Conservation (phyloP, 768 basidiomycete species). For the Lyophyllum shimeji region DNA sequence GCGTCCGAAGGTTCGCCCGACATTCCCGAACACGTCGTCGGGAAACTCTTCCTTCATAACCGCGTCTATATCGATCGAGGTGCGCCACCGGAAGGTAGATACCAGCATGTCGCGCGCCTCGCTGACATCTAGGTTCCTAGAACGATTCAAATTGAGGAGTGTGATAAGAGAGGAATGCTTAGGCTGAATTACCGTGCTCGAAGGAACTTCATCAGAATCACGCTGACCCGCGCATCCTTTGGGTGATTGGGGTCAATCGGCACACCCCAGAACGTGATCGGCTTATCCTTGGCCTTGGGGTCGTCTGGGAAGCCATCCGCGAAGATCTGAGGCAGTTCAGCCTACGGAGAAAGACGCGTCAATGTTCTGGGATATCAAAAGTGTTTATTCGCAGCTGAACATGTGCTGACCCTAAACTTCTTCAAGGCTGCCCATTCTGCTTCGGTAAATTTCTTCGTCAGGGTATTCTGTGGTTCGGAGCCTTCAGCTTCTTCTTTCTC, state of each 20-base stretch:
- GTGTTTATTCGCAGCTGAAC: not conserved
- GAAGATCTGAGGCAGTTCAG: conserved; percentile 51
- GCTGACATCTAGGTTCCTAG: conserved; percentile 49
- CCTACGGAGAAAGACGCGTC: conserved; percentile 20
- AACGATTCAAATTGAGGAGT: not conserved
- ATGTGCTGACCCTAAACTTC: conserved; percentile 57
- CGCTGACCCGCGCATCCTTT: conserved; percentile 64
- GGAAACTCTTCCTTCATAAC: conserved; percentile 62
- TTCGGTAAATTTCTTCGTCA: conserved; percentile 69
- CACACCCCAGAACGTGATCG: conserved; percentile 73
- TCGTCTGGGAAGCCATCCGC: conserved; percentile 61
- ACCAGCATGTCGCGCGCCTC: conserved; percentile 68
- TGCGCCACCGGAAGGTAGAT: conserved; percentile 69
- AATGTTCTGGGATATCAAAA: not conserved
- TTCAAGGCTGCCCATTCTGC: conserved; percentile 73
- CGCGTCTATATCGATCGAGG: conserved; percentile 61
- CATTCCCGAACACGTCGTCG: conserved; percentile 57
- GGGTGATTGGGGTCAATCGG: conserved; percentile 57
- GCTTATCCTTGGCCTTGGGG: conserved; percentile 44
- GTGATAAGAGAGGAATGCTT: not conserved
- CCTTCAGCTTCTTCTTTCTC: conserved; percentile 20
- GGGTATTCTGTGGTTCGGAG: conserved; percentile 63
- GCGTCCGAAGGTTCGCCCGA: conserved; percentile 65
- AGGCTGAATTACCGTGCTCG: conserved; percentile 59
- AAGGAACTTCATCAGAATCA: conserved; percentile 80